phyloP scores from a whole-genome alignment of 371 early-diverging fungal genomes.

The Syncephalis fuscata region DNA sequence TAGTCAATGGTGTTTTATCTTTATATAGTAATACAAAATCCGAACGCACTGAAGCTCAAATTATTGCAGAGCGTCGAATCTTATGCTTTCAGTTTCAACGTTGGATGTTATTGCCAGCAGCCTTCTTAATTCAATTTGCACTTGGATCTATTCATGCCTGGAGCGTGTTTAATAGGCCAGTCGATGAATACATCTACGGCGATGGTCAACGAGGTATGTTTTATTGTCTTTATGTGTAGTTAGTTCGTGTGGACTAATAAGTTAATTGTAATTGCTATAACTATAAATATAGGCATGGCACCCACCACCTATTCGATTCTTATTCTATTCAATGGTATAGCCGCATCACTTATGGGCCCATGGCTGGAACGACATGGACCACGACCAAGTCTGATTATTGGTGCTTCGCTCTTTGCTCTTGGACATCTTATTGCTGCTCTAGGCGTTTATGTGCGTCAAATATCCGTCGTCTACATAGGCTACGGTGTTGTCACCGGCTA shows the following conservation, averaged over 20 bases:
- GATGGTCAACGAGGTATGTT: neutral
- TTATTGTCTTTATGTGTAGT: too few species aligned
- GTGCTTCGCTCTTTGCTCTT: conserved; percentile 27
- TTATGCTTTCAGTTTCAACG: conserved; percentile 22
- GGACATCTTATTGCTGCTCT: conserved; percentile 39
- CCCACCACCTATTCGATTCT: conserved; percentile 49
- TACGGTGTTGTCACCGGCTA: conserved; percentile 42
- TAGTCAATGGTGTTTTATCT: too few species aligned
- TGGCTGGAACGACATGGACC: conserved; percentile 49
- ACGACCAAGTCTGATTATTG: conserved; percentile 26
- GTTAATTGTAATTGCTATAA: too few species aligned
- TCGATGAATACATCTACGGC: conserved; percentile 30
- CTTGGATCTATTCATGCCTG: conserved; percentile 52
- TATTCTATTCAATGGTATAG: conserved; percentile 38
- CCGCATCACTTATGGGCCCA: conserved; percentile 41
- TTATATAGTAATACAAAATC: too few species aligned
- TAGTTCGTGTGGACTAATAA: too few species aligned
- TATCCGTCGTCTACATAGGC: conserved; percentile 37
- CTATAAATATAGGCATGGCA: conserved; percentile 12
- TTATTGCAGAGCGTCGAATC: conserved; percentile 4
- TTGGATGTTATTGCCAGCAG: conserved; percentile 36
- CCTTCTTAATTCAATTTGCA: conserved; percentile 40
- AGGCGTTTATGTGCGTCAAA: conserved; percentile 27
- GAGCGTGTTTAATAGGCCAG: conserved; percentile 39
- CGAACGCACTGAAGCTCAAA: neutral